These are phyloP conservation scores for Helicostylum pulchrum DNA, from an alignment of 192 early-diverging fungal species.

Conservation along the genomic window DNA sequence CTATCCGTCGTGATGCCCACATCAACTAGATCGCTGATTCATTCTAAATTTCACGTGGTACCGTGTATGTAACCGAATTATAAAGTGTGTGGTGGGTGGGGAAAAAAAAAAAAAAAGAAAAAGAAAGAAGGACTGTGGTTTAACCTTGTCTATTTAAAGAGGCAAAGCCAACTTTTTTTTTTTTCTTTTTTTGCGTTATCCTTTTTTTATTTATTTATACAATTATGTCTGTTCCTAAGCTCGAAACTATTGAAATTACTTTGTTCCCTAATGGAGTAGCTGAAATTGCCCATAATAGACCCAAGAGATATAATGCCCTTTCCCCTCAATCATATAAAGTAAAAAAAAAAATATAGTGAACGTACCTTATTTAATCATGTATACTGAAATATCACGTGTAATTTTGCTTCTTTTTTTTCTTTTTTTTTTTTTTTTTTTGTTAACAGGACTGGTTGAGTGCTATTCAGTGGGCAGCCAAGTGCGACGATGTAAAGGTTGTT, in stretches of 20 bases:
- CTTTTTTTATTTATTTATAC: neutral
- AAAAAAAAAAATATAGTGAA: neutral
- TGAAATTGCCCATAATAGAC: slow-evolving; percentile 62
- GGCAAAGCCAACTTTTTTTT: neutral
- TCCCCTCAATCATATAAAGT: slow-evolving; percentile 50
- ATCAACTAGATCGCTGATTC: slow-evolving; percentile 95
- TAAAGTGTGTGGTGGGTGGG: too few species aligned
- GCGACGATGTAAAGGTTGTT: slow-evolving; percentile 50
- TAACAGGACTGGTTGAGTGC: slow-evolving; percentile 56
- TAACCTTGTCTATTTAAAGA: too few species aligned
- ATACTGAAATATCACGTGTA: neutral
- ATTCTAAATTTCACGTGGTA: too few species aligned
- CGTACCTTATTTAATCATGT: neutral
- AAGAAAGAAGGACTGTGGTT: too few species aligned
- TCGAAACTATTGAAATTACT: slow-evolving; percentile 46
- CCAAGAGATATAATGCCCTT: slow-evolving; percentile 59
- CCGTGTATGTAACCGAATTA: too few species aligned
- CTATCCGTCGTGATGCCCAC: slow-evolving; percentile 95
- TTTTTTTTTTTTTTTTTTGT: neutral
- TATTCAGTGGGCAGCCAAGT: slow-evolving; percentile 48
- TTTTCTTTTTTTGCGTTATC: neutral
- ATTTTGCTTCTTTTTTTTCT: neutral
- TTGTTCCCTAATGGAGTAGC: slow-evolving; percentile 50
- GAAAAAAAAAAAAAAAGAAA: too few species aligned
- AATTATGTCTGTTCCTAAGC: slow-evolving; percentile 19